Evolutionary conservation across 768 basidiomycete genomes (phyloP).

Genomic region (Lyophyllum semitale): DNA sequence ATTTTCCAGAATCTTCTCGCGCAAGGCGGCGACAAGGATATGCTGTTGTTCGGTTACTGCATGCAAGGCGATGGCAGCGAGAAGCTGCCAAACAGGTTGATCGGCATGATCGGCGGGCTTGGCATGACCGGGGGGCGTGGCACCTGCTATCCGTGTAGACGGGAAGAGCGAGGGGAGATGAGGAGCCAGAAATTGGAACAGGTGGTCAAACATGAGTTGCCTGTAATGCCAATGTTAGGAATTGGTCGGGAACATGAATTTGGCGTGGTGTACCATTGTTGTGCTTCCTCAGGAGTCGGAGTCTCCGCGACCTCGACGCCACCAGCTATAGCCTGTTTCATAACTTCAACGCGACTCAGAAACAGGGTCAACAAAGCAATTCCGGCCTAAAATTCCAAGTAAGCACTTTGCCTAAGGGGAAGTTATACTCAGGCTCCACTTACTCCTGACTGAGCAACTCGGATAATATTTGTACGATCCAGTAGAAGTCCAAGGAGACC

Average conservation of each 20-base stretch:
- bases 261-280: conserved; percentile 57
- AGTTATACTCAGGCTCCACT: conserved; percentile 22
- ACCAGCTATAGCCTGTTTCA: conserved; percentile 69
- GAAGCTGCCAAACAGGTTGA: conserved; percentile 94
- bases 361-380: conserved; percentile 89
- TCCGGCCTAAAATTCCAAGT: conserved; percentile 65
- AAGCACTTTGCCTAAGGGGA: conserved; percentile 2
- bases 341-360: conserved; percentile 88
- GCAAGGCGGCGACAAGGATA: conserved; percentile 76
- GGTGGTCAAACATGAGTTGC: conserved; percentile 85
- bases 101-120: conserved; percentile 67
- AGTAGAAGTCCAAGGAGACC: conserved; percentile 85
- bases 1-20: conserved; percentile 93
- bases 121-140: conserved; percentile 33
- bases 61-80: conserved; percentile 85
- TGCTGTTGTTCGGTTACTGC: conserved; percentile 88
- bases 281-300: conserved; percentile 71
- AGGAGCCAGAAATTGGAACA: conserved; percentile 79
- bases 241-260: not conserved
- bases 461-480: conserved; percentile 73
- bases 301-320: conserved; percentile 55
- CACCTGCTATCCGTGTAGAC: conserved; percentile 68
- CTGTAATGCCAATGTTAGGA: conserved; percentile 40
- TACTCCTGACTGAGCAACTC: conserved; percentile 81
- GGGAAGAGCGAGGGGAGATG: conserved; percentile 86